phyloP scores from a whole-genome alignment of 495 filamentous ascomycete species.

The Parachaetomium inaequale region DNA sequence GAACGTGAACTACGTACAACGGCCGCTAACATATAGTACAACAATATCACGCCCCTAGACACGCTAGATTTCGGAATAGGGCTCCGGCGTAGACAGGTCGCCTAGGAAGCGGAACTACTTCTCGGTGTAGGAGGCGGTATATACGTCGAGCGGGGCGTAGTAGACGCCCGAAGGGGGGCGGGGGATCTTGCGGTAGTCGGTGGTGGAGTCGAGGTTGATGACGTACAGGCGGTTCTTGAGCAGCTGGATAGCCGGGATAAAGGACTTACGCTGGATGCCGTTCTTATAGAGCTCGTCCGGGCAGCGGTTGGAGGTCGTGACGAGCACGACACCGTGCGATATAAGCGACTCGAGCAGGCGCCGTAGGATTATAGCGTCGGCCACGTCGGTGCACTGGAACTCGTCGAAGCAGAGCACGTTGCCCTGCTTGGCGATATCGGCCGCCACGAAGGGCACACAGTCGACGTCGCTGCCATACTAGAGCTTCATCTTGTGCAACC shows the following conservation, averaged over 20 bases:
- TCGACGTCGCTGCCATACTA: conserved; percentile 86
- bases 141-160: conserved; percentile 70
- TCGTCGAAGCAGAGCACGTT: conserved; percentile 96
- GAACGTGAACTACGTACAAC: conserved; percentile 85
- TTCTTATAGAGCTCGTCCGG: conserved; percentile 97
- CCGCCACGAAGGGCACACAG: conserved; percentile 86
- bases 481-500: conserved; percentile 86
- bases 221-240: conserved; percentile 78
- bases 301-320: conserved; percentile 96
- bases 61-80: conserved; percentile 69
- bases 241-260: conserved; percentile 92
- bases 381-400: conserved; percentile 98
- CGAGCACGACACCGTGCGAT: conserved; percentile 89
- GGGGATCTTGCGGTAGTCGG: conserved; percentile 95
- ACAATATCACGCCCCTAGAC: conserved; percentile 92
- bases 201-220: conserved; percentile 90
- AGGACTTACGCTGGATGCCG: conserved; percentile 91
- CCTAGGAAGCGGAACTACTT: conserved; percentile 95
- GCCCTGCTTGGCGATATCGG: conserved; percentile 79
- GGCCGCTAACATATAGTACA: conserved; percentile 83
- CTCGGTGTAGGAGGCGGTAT: conserved; percentile 74
- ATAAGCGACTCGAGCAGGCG: conserved; percentile 85
- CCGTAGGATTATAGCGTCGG: conserved; percentile 96
- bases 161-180: conserved; percentile 92
- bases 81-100: conserved; percentile 71